Conservation (phyloP, 129 eudicot genomes). For the Centaurea solstitialis region DNA sequence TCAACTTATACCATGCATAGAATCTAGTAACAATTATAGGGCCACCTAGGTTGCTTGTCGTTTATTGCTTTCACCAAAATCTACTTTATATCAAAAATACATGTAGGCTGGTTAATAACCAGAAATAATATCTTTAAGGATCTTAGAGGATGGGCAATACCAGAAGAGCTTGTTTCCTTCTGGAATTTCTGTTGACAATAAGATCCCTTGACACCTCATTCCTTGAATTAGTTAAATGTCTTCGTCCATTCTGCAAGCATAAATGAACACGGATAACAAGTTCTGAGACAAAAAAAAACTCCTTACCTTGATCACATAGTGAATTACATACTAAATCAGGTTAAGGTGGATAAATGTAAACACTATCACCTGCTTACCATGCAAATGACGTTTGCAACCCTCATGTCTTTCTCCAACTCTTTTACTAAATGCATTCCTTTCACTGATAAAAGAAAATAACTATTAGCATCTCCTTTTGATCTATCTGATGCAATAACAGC, state of each 20-base stretch:
- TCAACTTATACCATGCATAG: slow-evolving; percentile 17
- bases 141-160: slow-evolving; percentile 37
- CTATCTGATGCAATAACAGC: not conserved
- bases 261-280: slow-evolving; percentile 30
- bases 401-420: slow-evolving; percentile 93
- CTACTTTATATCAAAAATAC: not conserved
- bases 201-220: slow-evolving; percentile 99
- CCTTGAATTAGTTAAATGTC: slow-evolving; percentile 87
- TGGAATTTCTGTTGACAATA: slow-evolving; percentile 75
- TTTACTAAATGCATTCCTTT: slow-evolving; percentile 95
- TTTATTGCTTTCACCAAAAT: slow-evolving; percentile 15
- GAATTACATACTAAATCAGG: not conserved
- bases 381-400: slow-evolving; percentile 94
- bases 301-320: slow-evolving; percentile 9
- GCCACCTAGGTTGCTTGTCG: not conserved
- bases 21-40: slow-evolving; percentile 7
- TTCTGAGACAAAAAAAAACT: not conserved
- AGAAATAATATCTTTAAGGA: slow-evolving; percentile 5
- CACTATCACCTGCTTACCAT: slow-evolving; percentile 78
- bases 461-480: slow-evolving; percentile 24
- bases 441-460: slow-evolving; percentile 48
- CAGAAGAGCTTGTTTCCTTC: slow-evolving; percentile 88
- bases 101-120: slow-evolving; percentile 7
- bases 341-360: slow-evolving; percentile 17
- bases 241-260: slow-evolving; percentile 86